Conservation (phyloP, 2,329 filamentous ascomycete genomes). For the Pseudogymnoascus sp. region DNA sequence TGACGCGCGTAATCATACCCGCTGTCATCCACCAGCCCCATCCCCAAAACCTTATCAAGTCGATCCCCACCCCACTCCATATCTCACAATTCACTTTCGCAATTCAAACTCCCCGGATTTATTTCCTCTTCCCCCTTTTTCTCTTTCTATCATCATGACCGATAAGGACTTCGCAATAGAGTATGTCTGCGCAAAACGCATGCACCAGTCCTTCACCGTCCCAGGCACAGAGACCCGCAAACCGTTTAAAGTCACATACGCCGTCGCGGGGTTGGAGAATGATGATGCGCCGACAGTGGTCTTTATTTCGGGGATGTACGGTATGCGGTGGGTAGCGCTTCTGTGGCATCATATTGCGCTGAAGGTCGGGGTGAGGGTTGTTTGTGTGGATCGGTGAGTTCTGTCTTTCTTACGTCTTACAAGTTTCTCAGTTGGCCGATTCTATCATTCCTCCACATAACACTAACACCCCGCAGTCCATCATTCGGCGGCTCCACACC, state of each 20-base stretch:
- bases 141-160: too few species aligned
- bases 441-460: too few species aligned
- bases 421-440: not conserved
- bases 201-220: slow-evolving; percentile 22
- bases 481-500: slow-evolving; percentile 38
- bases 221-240: slow-evolving; percentile 21
- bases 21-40: too few species aligned
- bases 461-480: slow-evolving; percentile 27
- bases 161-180: not conserved
- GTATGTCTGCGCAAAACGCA: slow-evolving; percentile 1
- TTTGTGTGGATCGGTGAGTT: slow-evolving; percentile 34
- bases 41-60: too few species aligned
- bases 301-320: slow-evolving; percentile 35
- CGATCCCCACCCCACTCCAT: too few species aligned
- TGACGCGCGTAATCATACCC: too few species aligned
- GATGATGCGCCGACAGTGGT: slow-evolving; percentile 28
- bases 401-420: too few species aligned
- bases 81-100: too few species aligned
- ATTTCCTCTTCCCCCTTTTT: too few species aligned
- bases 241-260: slow-evolving; percentile 22
- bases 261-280: slow-evolving; percentile 21
- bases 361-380: slow-evolving; percentile 30
- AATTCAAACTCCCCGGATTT: too few species aligned
- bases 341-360: slow-evolving; percentile 27
- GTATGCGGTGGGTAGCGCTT: slow-evolving; percentile 26